phyloP scores from a whole-genome alignment of 768 basidiomycete genomes.

The Dendrothele bispora region DNA sequence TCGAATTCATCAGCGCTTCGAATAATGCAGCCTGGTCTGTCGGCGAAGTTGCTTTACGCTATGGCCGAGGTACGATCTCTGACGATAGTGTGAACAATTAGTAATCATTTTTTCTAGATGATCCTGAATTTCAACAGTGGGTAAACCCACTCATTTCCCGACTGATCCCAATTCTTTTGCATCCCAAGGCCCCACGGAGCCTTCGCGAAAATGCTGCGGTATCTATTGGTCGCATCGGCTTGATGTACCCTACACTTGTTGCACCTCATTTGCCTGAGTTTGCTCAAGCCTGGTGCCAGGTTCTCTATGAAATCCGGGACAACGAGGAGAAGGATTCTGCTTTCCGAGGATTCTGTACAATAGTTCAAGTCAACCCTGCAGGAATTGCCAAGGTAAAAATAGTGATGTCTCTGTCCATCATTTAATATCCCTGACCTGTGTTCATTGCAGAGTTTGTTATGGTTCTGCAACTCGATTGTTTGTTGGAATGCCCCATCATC shows the following conservation, averaged over 20 bases:
- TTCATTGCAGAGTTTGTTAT: constrained; percentile 72
- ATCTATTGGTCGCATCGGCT: constrained; percentile 94
- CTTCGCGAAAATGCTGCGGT: constrained; percentile 98
- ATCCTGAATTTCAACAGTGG: constrained; percentile 88
- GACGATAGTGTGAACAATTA: constrained; percentile 2
- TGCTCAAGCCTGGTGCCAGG: constrained; percentile 95
- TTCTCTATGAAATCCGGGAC: constrained; percentile 95
- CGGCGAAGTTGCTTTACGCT: constrained; percentile 93
- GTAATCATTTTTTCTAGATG: constrained; percentile 43
- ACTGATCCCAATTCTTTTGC: constrained; percentile 89
- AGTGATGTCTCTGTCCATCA: constrained; percentile 3
- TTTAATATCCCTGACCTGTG: constrained; percentile 6
- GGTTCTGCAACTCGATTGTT: constrained; percentile 98
- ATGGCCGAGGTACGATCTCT: constrained; percentile 67
- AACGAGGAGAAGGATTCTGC: constrained; percentile 99
- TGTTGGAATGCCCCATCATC: constrained; percentile 91
- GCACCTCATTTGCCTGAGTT: constrained; percentile 89
- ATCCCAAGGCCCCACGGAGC: constrained; percentile 88
- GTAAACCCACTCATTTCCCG: constrained; percentile 83
- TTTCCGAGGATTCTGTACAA: constrained; percentile 94
- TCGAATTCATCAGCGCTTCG: constrained; percentile 93
- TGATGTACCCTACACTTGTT: constrained; percentile 86
- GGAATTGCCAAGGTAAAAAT: constrained; percentile 86
- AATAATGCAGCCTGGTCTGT: constrained; percentile 99
- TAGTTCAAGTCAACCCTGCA: constrained; percentile 93